phyloP scores from a whole-genome alignment of 306 rosid genomes.

The Quercus glauca region DNA sequence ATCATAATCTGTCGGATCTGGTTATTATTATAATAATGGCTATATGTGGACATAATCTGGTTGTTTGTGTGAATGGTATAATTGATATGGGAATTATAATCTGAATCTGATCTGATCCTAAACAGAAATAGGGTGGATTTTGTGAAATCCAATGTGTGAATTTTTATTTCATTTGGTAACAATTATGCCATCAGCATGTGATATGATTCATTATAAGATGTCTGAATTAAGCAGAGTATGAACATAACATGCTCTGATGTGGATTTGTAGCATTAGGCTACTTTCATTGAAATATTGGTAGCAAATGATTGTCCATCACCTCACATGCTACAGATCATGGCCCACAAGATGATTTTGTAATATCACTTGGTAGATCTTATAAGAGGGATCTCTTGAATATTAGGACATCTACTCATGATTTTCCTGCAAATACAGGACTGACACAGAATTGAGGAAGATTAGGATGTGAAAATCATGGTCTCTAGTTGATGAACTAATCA shows the following conservation, averaged over 20 bases:
- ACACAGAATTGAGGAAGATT: neutral
- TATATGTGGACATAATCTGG: neutral
- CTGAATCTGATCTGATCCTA: neutral
- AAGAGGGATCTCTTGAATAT: neutral
- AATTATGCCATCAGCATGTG: neutral
- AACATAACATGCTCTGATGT: neutral
- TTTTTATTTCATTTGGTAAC: neutral
- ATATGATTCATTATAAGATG: too few relatives aligned
- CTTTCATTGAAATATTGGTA: neutral
- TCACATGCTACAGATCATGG: neutral
- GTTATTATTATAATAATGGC: neutral
- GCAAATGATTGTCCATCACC: neutral
- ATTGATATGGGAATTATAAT: neutral
- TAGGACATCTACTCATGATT: neutral
- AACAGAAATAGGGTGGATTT: neutral
- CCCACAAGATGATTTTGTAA: neutral
- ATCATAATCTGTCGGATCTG: neutral
- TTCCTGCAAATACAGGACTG: neutral
- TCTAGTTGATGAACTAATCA: neutral
- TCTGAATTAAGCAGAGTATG: neutral
- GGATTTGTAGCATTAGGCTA: neutral
- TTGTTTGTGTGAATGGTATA: too few relatives aligned
- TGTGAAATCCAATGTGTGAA: neutral
- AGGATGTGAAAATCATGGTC: neutral
- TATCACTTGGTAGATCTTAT: neutral